Conservation (phyloP, 75 land plant species). For the Ceratopteris richardii region DNA sequence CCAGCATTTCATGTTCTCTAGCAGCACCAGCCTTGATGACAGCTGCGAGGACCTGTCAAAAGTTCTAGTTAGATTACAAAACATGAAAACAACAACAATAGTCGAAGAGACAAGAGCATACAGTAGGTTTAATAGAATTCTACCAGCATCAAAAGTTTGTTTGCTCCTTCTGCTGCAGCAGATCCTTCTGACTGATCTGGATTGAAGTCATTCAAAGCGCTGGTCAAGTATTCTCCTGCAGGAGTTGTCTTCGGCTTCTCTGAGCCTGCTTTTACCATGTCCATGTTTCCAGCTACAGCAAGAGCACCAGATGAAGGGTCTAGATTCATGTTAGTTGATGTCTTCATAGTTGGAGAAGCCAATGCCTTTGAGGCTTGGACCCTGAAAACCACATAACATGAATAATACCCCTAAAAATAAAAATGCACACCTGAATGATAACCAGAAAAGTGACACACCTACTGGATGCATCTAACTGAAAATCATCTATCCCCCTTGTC, state of each 20-base stretch:
- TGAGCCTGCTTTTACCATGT: constrained; percentile 54
- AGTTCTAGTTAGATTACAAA: background rate
- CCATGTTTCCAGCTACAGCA: constrained; percentile 41
- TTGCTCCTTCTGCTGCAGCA: constrained; percentile 96
- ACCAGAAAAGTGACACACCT: constrained; percentile 23
- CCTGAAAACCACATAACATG: too few species aligned
- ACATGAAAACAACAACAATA: background rate
- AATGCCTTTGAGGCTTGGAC: too few species aligned
- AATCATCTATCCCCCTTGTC: constrained; percentile 14
- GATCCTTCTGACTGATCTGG: constrained; percentile 84
- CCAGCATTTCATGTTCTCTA: constrained; percentile 97
- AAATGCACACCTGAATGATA: too few species aligned
- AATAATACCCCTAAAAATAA: too few species aligned
- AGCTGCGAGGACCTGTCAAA: constrained; percentile 89
- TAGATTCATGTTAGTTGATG: background rate
- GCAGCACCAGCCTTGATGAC: constrained; percentile 99
- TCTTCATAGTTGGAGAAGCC: background rate
- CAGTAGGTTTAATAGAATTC: too few species aligned
- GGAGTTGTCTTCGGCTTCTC: constrained; percentile 79
- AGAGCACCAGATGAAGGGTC: constrained; percentile 13
- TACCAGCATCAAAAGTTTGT: constrained; percentile 98
- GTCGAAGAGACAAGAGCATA: too few species aligned
- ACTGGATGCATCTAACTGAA: constrained; percentile 23
- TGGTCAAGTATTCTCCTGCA: constrained; percentile 92
- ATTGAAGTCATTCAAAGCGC: constrained; percentile 87